Percentiles rank a stretch among this genome's conserved stretches.
Evolutionary conservation across 2,329 filamentous ascomycete species (phyloP).

Genomic region (Neospermospora avenae): DNA sequence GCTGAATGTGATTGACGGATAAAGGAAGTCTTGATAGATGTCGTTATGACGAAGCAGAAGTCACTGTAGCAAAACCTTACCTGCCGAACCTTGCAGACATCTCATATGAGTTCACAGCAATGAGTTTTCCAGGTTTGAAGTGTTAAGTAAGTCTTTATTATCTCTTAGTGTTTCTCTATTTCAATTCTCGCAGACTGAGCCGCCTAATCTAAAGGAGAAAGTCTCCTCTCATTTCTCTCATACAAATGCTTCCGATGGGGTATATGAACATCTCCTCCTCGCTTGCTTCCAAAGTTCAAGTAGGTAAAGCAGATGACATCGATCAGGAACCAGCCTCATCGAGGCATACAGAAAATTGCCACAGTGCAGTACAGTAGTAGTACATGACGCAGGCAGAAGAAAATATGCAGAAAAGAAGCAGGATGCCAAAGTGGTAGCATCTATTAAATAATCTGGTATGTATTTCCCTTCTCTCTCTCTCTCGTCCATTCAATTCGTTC

Average conservation of each 20-base stretch:
- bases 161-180: not conserved
- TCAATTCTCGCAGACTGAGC: constrained; percentile 1
- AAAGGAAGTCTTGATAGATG: too few relatives aligned
- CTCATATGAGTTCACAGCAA: too few relatives aligned
- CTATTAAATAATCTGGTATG: not conserved
- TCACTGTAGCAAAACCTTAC: too few relatives aligned
- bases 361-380: not conserved
- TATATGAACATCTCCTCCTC: constrained; percentile 14
- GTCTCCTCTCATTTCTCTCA: constrained; percentile 3
- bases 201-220: not conserved
- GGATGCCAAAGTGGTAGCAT: constrained; percentile 3
- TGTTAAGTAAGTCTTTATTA: constrained; percentile 12
- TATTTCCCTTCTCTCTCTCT: constrained; percentile 4
- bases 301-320: not conserved
- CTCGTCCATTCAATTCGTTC: not conserved
- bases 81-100: too few relatives aligned
- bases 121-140: constrained; percentile 3
- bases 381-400: constrained; percentile 1
- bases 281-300: not conserved
- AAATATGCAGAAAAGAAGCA: constrained; percentile 5
- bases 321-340: constrained; percentile 21
- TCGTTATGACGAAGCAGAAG: too few relatives aligned
- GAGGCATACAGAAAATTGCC: constrained; percentile 1
- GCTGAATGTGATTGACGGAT: too few relatives aligned
- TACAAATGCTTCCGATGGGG: constrained; percentile 21